Evolutionary conservation across 2,329 filamentous ascomycete genomes (phyloP), one percentile per base, ranked within the genome.

Genomic region (Colletotrichum neosansevieriae): DNA sequence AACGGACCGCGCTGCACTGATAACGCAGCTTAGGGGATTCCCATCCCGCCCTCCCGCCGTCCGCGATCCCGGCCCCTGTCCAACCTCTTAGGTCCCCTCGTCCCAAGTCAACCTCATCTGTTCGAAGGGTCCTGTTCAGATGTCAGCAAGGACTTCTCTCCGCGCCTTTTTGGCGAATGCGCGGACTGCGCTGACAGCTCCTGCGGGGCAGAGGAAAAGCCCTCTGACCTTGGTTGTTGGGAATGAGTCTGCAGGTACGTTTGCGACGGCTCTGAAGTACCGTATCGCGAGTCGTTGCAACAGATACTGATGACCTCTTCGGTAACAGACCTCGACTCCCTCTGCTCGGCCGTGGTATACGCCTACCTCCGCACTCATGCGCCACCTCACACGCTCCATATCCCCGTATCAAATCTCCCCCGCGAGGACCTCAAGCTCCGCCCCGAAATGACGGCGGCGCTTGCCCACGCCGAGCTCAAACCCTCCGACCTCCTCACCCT

Each of bases 341-440:
- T 96, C 72, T 92, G 91, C 77, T 91, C 89, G 32, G 88, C 92
- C 29, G 80, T 96, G 17, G 79, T 94, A 29, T 88, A 91, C 68
- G 91, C 93, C 64, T 96, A 94, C 78, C 82, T 95, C 42, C 88
- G 89, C 71, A 91, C 88, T 38, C 85, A 89, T 75, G 77, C 84
- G 4, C 80, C 86, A 4, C 83, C 82, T 12, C 81, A 84, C 64
- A 79, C 76, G 21, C 80, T 92, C 40, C 90, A 93, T 75, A 88
- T 95, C 53, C 93, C 93, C 15, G 80, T 97, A 50, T 88, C 90
- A 67, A 92, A 94, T 76, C 86, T 96, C 13, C 86, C 87, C 2
- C 85, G 87, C 50, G 82, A 85, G 3, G 93, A 94, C 75, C 84
- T 97, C 32, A 79, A 82, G 15, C 82, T 95, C n/a, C 88, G 92